A percentile compares a stretch with the other conserved stretches of the same genome.
These are phyloP conservation scores for Stagonosporopsis cucurbitacearum DNA, from an alignment of 2,329 filamentous ascomycete genomes.

Conservation along the genomic window DNA sequence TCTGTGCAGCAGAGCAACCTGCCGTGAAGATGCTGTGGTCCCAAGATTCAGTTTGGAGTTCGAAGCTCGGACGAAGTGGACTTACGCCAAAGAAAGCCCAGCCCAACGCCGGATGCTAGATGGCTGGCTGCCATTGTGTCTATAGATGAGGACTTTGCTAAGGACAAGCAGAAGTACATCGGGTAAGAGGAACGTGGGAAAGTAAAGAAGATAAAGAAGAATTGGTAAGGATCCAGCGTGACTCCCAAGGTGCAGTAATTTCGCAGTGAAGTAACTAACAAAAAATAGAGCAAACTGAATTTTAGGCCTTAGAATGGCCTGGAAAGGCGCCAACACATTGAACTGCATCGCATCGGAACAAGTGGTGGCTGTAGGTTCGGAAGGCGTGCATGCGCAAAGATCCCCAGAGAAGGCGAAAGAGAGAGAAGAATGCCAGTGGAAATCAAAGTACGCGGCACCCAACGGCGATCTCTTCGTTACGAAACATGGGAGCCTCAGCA, in stretches of 20 bases:
- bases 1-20: slow-evolving; percentile 23
- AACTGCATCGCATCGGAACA: slow-evolving; percentile 21
- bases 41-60: slow-evolving; percentile 2
- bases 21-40: slow-evolving; percentile 17
- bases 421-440: background rate
- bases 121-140: slow-evolving; percentile 19
- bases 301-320: slow-evolving; percentile 22
- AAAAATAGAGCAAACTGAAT: slow-evolving; percentile 25
- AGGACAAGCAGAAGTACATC: slow-evolving; percentile 23
- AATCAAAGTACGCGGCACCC: slow-evolving; percentile 4
- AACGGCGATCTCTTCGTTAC: slow-evolving; percentile 3
- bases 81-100: slow-evolving; percentile 21
- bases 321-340: slow-evolving; percentile 24
- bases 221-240: slow-evolving; percentile 24
- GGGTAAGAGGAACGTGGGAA: slow-evolving; percentile 24
- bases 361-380: slow-evolving; percentile 12
- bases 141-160: slow-evolving; percentile 24
- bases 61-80: background rate
- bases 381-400: slow-evolving; percentile 11
- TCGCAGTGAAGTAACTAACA: slow-evolving; percentile 24
- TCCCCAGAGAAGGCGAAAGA: background rate
- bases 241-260: slow-evolving; percentile 26
- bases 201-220: slow-evolving; percentile 25
- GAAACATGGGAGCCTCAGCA: slow-evolving; percentile 11
- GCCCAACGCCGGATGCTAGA: slow-evolving; percentile 10